phyloP scores from a whole-genome alignment of 1,139 yeast species.

The Blastobotrys petasosporus region DNA sequence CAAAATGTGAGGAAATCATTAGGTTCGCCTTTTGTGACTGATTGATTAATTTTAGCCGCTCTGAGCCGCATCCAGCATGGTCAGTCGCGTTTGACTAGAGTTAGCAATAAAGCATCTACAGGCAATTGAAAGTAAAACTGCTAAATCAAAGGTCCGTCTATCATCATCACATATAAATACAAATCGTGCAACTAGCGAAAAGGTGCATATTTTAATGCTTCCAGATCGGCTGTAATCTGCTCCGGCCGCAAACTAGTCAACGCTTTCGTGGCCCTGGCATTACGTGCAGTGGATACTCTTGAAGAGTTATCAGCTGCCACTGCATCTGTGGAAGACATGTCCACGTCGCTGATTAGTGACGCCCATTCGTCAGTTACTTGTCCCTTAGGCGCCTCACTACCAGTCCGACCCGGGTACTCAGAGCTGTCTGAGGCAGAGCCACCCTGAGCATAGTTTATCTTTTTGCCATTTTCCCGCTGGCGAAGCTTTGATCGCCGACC shows the following conservation, averaged over 20 bases:
- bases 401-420: slow-evolving; percentile 1
- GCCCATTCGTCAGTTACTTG: slow-evolving; percentile 11
- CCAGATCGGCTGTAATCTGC: slow-evolving; percentile 12
- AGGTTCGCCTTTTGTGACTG: too few species aligned
- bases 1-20: too few species aligned
- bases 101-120: too few species aligned
- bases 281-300: slow-evolving; percentile 5
- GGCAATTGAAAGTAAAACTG: too few species aligned
- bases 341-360: slow-evolving; percentile 15
- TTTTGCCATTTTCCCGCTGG: background rate
- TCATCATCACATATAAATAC: too few species aligned
- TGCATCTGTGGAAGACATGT: slow-evolving; percentile 6
- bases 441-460: background rate
- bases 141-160: too few species aligned
- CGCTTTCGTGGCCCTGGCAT: slow-evolving; percentile 11
- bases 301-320: slow-evolving; percentile 2
- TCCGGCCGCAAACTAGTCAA: slow-evolving; percentile 13
- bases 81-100: too few species aligned
- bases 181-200: too few species aligned
- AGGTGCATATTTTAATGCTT: background rate
- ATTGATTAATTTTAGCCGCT: too few species aligned
- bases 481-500: background rate
- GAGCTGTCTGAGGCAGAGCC: slow-evolving; percentile 8
- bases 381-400: background rate
- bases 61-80: too few species aligned